Percentiles rank a stretch among this genome's conserved stretches.
Evolutionary conservation across 179 eudicot genomes (phyloP).

Genomic region (Silene noctiflora): DNA sequence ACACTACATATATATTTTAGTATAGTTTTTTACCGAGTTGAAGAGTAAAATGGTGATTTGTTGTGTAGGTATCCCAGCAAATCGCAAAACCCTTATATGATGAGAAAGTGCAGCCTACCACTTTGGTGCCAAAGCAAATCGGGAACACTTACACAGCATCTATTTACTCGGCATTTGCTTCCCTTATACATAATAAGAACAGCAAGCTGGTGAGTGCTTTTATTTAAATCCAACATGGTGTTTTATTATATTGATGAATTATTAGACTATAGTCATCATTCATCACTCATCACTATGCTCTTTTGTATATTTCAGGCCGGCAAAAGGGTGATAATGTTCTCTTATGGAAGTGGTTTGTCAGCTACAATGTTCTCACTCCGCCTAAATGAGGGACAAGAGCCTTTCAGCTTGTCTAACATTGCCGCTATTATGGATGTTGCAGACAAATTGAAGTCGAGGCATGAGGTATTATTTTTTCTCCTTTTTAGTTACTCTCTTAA

Average conservation of each 20-base stretch:
- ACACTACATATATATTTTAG: too few species aligned
- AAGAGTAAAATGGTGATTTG: not conserved
- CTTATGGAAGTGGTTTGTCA: constrained; percentile 87
- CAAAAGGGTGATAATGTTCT: constrained; percentile 78
- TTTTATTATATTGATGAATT: not conserved
- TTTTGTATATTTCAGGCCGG: constrained; percentile 45
- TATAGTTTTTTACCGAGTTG: not conserved
- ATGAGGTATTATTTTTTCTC: constrained; percentile 54
- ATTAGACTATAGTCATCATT: not conserved
- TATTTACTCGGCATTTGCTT: constrained; percentile 84
- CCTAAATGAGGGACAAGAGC: constrained; percentile 60
- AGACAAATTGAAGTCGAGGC: constrained; percentile 77
- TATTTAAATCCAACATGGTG: not conserved
- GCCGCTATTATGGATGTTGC: constrained; percentile 64
- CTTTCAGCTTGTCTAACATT: constrained; percentile 84
- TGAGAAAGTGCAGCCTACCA: constrained; percentile 72
- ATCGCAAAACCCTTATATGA: constrained; percentile 79
- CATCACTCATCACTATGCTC: not conserved
- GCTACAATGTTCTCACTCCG: constrained; percentile 91
- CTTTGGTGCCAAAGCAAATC: constrained; percentile 89
- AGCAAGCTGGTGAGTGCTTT: constrained; percentile 57
- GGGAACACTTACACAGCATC: constrained; percentile 99
- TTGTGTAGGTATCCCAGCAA: constrained; percentile 67
- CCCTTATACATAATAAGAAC: constrained; percentile 75
- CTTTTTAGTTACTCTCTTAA: not conserved